phyloP scores from a whole-genome alignment of 768 basidiomycete species.

The Saitozyma sp. region DNA sequence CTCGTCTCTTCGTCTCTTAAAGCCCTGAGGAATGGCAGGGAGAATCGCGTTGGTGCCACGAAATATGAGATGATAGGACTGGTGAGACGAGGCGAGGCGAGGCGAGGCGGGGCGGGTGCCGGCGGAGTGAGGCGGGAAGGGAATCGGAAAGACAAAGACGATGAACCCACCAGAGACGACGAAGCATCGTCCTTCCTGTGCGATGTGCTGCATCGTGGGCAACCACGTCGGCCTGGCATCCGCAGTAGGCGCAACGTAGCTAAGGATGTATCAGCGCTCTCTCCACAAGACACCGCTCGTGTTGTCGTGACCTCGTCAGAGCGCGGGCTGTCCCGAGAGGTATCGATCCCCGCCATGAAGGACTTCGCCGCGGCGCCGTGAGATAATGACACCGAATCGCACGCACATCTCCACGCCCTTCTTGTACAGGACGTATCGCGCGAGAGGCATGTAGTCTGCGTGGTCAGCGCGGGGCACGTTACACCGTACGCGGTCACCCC shows the following conservation, averaged over 20 bases:
- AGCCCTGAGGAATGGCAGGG: no score
- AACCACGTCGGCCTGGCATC: conserved; percentile 28
- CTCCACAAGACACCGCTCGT: no score
- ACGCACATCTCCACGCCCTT: conserved; percentile 38
- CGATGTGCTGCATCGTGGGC: conserved; percentile 34
- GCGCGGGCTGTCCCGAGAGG: no score
- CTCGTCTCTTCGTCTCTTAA: neutral
- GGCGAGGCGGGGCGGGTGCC: no score
- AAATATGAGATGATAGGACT: no score
- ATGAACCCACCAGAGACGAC: conserved; percentile 25
- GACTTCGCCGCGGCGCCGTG: no score
- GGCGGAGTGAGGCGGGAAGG: no score
- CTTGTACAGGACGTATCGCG: conserved; percentile 30
- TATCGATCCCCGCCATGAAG: no score
- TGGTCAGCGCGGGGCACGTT: neutral
- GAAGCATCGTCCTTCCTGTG: conserved; percentile 34
- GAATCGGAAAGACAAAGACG: neutral
- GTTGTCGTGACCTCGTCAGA: no score
- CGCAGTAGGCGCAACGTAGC: conserved; percentile 35
- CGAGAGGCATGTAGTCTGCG: conserved; percentile 34
- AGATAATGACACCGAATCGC: neutral
- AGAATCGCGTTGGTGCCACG: no score
- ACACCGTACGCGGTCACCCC: neutral
- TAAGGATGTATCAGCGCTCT: neutral
- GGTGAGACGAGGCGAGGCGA: no score